These are phyloP conservation scores for Astrothelium macrocarpum DNA, from an alignment of 495 filamentous ascomycete species.

Conservation along the genomic window DNA sequence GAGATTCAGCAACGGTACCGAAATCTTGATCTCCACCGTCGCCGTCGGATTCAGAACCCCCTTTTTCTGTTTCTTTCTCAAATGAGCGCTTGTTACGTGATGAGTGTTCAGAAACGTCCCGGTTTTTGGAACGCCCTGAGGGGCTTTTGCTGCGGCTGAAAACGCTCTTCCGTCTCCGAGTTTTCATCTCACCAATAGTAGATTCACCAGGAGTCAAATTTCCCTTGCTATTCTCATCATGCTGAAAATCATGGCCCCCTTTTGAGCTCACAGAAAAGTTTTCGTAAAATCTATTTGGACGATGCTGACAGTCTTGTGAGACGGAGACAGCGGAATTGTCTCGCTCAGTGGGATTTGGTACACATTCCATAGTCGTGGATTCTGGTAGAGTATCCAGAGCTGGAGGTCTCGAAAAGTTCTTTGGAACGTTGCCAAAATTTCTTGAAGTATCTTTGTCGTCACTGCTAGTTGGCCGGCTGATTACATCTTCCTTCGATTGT, in stretches of 20 bases:
- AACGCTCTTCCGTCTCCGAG: neutral
- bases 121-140: neutral
- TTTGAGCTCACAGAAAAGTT: neutral
- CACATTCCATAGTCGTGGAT: neutral
- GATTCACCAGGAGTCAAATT: neutral
- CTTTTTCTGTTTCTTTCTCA: constrained; percentile 9
- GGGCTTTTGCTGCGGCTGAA: neutral
- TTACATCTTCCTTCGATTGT: neutral
- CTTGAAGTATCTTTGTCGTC: neutral
- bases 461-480: neutral
- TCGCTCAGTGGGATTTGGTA: neutral
- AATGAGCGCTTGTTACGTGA: neutral
- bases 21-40: constrained; percentile 27
- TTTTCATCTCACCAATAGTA: neutral
- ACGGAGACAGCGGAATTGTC: neutral
- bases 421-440: neutral
- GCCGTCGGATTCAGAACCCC: constrained; percentile 11
- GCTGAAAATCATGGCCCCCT: neutral
- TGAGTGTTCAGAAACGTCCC: neutral
- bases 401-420: neutral
- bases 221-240: neutral
- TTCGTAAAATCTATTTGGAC: neutral
- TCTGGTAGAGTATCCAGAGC: neutral
- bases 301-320: too few relatives aligned
- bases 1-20: constrained; percentile 28